A percentile compares a stretch with the other conserved stretches of the same genome.
phyloP scores from a whole-genome alignment of 2,329 filamentous ascomycete genomes.

The Fusarium heterosporum region DNA sequence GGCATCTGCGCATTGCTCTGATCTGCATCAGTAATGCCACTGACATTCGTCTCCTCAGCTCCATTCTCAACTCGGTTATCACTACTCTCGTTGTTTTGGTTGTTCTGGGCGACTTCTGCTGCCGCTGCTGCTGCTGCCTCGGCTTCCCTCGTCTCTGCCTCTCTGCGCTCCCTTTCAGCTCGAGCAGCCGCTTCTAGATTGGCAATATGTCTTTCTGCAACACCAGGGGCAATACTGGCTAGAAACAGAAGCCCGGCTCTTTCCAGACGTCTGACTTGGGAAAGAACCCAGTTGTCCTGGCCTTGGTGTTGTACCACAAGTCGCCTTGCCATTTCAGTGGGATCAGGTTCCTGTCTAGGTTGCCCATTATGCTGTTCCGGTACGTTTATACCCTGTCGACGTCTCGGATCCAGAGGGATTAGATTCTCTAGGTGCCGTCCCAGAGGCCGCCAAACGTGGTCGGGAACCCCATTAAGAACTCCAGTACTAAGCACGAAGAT shows the following conservation, averaged over 20 bases:
- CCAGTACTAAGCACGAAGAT: constrained; percentile 72
- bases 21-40: constrained; percentile 7
- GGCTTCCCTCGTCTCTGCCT: constrained; percentile 54
- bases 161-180: constrained; percentile 57
- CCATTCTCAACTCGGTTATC: constrained; percentile 23
- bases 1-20: constrained; percentile 18
- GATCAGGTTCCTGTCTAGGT: constrained; percentile 54
- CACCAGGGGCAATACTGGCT: constrained; percentile 73
- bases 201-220: constrained; percentile 74
- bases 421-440: constrained; percentile 70
- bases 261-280: constrained; percentile 65
- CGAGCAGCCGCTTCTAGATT: constrained; percentile 65
- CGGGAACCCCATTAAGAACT: constrained; percentile 65
- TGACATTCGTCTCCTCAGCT: constrained; percentile 14
- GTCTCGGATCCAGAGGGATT: constrained; percentile 62
- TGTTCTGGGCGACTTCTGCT: constrained; percentile 42
- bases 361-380: constrained; percentile 38
- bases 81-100: constrained; percentile 34
- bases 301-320: constrained; percentile 58
- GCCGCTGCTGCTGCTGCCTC: constrained; percentile 48
- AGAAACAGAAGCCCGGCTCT: constrained; percentile 72
- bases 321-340: constrained; percentile 65
- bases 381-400: constrained; percentile 39
- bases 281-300: constrained; percentile 50
- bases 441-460: constrained; percentile 67